These are phyloP conservation scores for Exutisphaerella laricina DNA, from an alignment of 2,329 filamentous ascomycete genomes.

Conservation along the genomic window DNA sequence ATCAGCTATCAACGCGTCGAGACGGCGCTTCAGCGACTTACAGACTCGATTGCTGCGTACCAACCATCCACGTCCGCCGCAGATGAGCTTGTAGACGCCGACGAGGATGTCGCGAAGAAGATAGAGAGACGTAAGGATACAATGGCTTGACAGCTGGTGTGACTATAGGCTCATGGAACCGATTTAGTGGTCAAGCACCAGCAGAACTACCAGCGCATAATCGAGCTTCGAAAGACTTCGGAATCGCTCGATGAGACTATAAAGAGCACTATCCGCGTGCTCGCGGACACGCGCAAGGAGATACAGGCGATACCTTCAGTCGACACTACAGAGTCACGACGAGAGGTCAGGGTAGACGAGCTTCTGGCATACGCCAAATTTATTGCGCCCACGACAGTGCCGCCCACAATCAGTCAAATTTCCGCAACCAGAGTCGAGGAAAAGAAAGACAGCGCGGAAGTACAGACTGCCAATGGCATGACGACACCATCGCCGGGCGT, in stretches of 20 bases:
- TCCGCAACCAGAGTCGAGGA: conserved; percentile 6
- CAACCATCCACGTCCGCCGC: conserved; percentile 66
- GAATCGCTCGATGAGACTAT: conserved; percentile 65
- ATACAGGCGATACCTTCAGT: conserved; percentile 60
- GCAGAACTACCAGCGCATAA: conserved; percentile 64
- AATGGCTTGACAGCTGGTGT: neutral
- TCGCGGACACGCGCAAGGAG: conserved; percentile 68
- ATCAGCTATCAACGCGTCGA: conserved; percentile 44
- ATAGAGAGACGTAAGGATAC: conserved; percentile 55
- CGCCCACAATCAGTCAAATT: conserved; percentile 48
- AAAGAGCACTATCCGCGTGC: conserved; percentile 61
- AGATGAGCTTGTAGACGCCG: conserved; percentile 63
- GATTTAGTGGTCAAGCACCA: conserved; percentile 64
- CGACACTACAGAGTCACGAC: conserved; percentile 38
- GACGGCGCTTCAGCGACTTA: conserved; percentile 56
- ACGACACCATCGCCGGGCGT: conserved; percentile 25
- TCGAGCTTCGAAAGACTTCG: conserved; percentile 61
- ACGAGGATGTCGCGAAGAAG: conserved; percentile 60
- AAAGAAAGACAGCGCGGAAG: conserved; percentile 6
- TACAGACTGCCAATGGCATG: conserved; percentile 30
- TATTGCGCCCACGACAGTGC: conserved; percentile 74
- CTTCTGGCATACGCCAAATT: conserved; percentile 71
- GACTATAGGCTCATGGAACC: neutral
- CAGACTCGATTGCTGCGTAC: conserved; percentile 77
- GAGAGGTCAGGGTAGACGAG: conserved; percentile 60